Percentiles rank a stretch among this genome's conserved stretches.
phyloP scores from a whole-genome alignment of 2,329 filamentous ascomycete genomes.

The Bipolaris cookei region DNA sequence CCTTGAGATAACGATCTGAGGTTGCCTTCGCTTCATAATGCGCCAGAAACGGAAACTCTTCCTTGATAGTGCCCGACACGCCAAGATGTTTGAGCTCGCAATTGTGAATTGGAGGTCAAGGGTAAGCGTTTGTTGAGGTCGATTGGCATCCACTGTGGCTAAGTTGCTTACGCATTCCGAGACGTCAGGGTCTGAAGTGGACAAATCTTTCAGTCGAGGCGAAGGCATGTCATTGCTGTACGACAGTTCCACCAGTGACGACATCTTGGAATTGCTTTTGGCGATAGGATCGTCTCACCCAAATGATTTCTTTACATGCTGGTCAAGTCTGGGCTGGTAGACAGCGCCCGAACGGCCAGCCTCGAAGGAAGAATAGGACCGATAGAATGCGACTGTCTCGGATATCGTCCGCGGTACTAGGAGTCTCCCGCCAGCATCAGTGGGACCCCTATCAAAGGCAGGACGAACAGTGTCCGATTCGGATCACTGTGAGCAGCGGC shows the following conservation, averaged over 20 bases:
- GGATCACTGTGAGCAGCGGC: slow-evolving; percentile 12
- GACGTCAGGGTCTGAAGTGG: neutral
- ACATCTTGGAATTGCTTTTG: neutral
- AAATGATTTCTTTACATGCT: slow-evolving; percentile 6
- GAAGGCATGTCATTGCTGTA: neutral
- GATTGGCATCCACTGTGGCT: slow-evolving; percentile 11
- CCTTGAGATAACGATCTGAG: slow-evolving; percentile 27
- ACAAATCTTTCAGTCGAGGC: no score
- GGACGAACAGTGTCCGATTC: slow-evolving; percentile 12
- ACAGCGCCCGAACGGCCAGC: neutral
- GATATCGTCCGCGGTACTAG: slow-evolving; percentile 19
- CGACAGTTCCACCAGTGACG: neutral
- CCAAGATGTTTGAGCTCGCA: slow-evolving; percentile 33
- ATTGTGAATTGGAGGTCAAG: slow-evolving; percentile 17
- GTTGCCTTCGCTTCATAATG: slow-evolving; percentile 30
- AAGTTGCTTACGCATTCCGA: slow-evolving; percentile 11
- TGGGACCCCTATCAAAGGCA: slow-evolving; percentile 3
- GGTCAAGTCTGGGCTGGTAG: neutral
- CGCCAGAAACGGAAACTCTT: slow-evolving; percentile 18
- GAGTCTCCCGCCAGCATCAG: slow-evolving; percentile 9
- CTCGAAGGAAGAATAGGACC: slow-evolving; percentile 4
- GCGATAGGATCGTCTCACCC: neutral
- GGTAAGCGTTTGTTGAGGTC: slow-evolving; percentile 13
- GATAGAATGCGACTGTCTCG: slow-evolving; percentile 8
- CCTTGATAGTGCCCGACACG: slow-evolving; percentile 33